Evolutionary conservation across 1,284 basidiomycete species (phyloP), one percentile per base, ranked within the genome.

Genomic region (Pterulicium gracile): DNA sequence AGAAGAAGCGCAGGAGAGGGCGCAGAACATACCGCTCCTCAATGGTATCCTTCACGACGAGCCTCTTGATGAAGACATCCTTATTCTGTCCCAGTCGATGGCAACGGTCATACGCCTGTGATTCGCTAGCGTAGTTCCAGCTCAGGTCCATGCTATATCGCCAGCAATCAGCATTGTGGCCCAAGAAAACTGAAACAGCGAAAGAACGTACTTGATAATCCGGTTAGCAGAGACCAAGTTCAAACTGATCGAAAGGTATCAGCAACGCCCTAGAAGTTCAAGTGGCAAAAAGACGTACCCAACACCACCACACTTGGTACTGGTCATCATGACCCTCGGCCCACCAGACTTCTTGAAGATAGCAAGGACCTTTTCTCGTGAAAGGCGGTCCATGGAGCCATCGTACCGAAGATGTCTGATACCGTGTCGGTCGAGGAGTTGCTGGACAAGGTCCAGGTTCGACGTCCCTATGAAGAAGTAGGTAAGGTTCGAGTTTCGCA

Each of bases 21-120:
- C 51, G 17, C 13, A 24, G 39, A 17, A 56, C 68, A n/a, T 52
- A 78, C 78, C 81, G 74, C 52, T 83, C 79, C 60, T 84, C 81
- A 24, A 83, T 80, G 2, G 81, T 82, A 52, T 82, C 61, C 47
- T 70, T 66, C 3, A 83, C 72, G 12, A 83, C 72, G 0, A 83
- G 63, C 18, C 81, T 77, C 59, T 86, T 82, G 49, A 87, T 73
- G 50, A 69, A 71, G 1, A 87, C 84, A 39, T 73, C 61, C 55
- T 82, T 82, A 51, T 78, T 72, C 56, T 86, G 81, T 0, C 82
- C 81, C 32, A 82, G 71, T n/a, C 80, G 73, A 61, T 85, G 81
- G 13, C 67, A 72, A 51, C 78, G 72, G 57, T 83, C 79, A 48
- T 82, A 85, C 3, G 79, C 79, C 52, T 84, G 77, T 0, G 68